These are phyloP conservation scores for Populus hybrid DNA, from an alignment of 441 rosid species.

Conservation along the genomic window DNA sequence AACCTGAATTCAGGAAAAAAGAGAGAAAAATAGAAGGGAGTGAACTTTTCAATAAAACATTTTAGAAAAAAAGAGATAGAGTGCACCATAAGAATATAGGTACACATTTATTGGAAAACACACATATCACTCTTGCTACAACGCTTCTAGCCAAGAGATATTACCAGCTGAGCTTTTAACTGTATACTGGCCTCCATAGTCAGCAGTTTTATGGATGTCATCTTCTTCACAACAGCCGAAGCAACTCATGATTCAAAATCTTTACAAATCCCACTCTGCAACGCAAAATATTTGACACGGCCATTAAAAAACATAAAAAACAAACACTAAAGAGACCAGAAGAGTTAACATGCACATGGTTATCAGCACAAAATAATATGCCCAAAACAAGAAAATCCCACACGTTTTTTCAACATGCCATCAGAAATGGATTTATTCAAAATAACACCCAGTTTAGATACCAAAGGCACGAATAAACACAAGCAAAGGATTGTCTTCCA, in stretches of 20 bases:
- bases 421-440: neutral
- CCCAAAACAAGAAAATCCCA: neutral
- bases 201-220: slow-evolving; percentile 68
- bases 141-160: neutral
- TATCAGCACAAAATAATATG: neutral
- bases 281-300: neutral
- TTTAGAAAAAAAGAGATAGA: neutral
- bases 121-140: neutral
- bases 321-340: too few relatives aligned
- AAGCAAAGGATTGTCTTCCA: neutral
- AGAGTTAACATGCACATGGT: neutral
- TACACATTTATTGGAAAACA: neutral
- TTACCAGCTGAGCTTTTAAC: slow-evolving; percentile 66
- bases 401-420: neutral
- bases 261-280: slow-evolving; percentile 10
- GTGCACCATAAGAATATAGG: neutral
- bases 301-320: neutral
- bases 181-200: slow-evolving; percentile 55
- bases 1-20: neutral
- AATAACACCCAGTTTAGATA: neutral
- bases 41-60: neutral
- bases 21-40: neutral
- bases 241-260: slow-evolving; percentile 64
- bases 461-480: too few relatives aligned
- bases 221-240: slow-evolving; percentile 82